These are phyloP conservation scores for Hypoxylon perforatum DNA, from an alignment of 495 filamentous ascomycete genomes.

Conservation along the genomic window DNA sequence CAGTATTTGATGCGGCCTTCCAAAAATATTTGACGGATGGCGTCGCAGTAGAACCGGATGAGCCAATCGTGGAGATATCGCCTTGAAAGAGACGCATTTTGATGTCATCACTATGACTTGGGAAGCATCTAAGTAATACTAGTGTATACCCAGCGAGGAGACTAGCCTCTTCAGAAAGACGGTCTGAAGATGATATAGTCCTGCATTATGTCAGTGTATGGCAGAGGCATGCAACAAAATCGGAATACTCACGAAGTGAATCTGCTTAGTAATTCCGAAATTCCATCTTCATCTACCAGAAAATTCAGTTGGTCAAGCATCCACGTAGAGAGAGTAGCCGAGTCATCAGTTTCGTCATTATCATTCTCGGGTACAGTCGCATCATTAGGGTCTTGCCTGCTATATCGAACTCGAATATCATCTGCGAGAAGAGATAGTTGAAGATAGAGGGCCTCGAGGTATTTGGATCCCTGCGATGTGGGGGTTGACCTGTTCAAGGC, in stretches of 20 bases:
- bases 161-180: conserved; percentile 69
- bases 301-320: conserved; percentile 46
- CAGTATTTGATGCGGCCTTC: conserved; percentile 75
- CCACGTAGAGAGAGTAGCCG: conserved; percentile 46
- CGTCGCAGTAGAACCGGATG: conserved; percentile 51
- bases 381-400: not conserved
- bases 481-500: conserved; percentile 70
- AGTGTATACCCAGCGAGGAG: conserved; percentile 87
- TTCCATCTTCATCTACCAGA: conserved; percentile 53
- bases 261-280: conserved; percentile 50
- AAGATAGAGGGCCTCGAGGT: conserved; percentile 67
- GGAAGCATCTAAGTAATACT: conserved; percentile 87
- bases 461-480: conserved; percentile 61
- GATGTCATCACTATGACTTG: conserved; percentile 84
- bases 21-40: conserved; percentile 92
- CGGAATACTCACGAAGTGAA: conserved; percentile 51
- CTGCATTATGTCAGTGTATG: conserved; percentile 30
- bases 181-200: conserved; percentile 39
- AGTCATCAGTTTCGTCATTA: conserved; percentile 34
- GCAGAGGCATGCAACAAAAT: conserved; percentile 19
- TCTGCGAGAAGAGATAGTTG: conserved; percentile 44
- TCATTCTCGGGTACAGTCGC: conserved; percentile 19
- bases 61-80: conserved; percentile 66
- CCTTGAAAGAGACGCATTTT: conserved; percentile 94
- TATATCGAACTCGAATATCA: conserved; percentile 53